Evolutionary conservation across 352 stramenopile species (phyloP).

Genomic region (Phytophthora ramorum): DNA sequence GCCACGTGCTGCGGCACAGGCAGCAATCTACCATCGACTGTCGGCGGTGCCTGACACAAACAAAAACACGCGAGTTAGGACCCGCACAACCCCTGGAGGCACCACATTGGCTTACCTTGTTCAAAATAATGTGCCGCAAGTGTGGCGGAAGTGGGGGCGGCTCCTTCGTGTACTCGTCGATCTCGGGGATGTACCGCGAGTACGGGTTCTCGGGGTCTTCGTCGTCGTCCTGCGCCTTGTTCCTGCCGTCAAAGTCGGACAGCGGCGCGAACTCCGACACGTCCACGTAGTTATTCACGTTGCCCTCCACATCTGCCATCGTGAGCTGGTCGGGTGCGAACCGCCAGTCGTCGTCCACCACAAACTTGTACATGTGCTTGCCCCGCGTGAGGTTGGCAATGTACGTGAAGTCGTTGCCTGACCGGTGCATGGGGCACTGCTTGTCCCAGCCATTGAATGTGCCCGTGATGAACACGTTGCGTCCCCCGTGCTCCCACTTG

Average conservation of each 20-base stretch:
- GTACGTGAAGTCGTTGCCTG: slow-evolving; percentile 99
- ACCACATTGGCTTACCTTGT: slow-evolving; percentile 88
- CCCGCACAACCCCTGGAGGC: slow-evolving; percentile 9
- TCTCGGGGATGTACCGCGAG: slow-evolving; percentile 96
- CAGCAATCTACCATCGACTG: slow-evolving; percentile 95
- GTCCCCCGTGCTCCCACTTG: slow-evolving; percentile 98
- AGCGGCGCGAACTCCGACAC: slow-evolving; percentile 97
- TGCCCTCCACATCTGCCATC: slow-evolving; percentile 98
- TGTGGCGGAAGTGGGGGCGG: slow-evolving; percentile 98
- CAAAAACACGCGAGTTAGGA: slow-evolving; percentile 29
- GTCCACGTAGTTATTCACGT: slow-evolving; percentile 99
- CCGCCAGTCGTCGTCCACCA: slow-evolving; percentile 99
- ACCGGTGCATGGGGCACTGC: slow-evolving; percentile 99
- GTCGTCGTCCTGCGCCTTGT: slow-evolving; percentile 55
- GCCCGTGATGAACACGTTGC: slow-evolving; percentile 98
- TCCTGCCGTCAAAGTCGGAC: slow-evolving; percentile 72
- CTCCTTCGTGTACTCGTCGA: slow-evolving; percentile 99
- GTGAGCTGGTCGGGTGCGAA: slow-evolving; percentile 95
- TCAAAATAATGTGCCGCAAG: slow-evolving; percentile 99
- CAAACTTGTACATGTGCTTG: slow-evolving; percentile 99
- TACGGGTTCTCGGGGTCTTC: slow-evolving; percentile 94
- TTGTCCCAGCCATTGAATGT: slow-evolving; percentile 99
- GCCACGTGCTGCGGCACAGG: slow-evolving; percentile 98
- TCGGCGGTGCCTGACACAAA: slow-evolving; percentile 81
- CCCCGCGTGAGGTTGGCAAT: slow-evolving; percentile 97